Base-by-base conservation (phyloP, 139 green algal genomes). In the Diplosphaera chodatii region DNA sequence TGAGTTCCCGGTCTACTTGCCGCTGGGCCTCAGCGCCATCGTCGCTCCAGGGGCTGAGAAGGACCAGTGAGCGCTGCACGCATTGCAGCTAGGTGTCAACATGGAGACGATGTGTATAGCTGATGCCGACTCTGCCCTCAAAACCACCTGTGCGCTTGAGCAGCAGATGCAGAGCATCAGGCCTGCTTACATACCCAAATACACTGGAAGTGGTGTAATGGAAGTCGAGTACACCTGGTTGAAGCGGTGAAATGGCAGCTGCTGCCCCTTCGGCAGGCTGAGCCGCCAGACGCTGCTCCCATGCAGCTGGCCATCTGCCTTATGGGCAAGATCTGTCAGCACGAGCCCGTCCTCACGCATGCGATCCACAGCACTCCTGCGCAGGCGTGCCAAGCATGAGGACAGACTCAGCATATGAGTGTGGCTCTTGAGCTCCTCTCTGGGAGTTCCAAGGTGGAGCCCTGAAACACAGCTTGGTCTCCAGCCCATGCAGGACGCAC, bases 161-260 rank as follows among this genome's bases (percentile, higher is more conserved):
- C n/a, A n/a, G n/a, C 37, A 48, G 37, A 13, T 13, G 25, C 48
- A 59, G 22, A 21, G 48, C 10, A n/a, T 18, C 48, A 59, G n/a
- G n/a, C n/a, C n/a, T n/a, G n/a, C n/a, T n/a, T n/a, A n/a, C n/a
- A n/a, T n/a, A n/a, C n/a, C n/a, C n/a, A n/a, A n/a, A n/a, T n/a
- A n/a, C n/a, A n/a, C n/a, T n/a, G n/a, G n/a, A n/a, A n/a, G n/a
- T n/a, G n/a, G n/a, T n/a, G n/a, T n/a, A n/a, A n/a, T n/a, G n/a
- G n/a, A 48, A 20, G 37, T 48, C 21, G 69, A 77, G 28, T 76
- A 75, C 0, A 82, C 84, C 15, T 74, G 67, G 18, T 70, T 68
- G 72, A 87, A 89, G 23, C 55, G 71, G 64, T 89, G 84, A 56
- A 87, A 83, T 21, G 84, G 82, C 64, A 89, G 68, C n/a, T 67